Conservation (phyloP, 148 eudicot species). For the Rhododendron mucronatum region DNA sequence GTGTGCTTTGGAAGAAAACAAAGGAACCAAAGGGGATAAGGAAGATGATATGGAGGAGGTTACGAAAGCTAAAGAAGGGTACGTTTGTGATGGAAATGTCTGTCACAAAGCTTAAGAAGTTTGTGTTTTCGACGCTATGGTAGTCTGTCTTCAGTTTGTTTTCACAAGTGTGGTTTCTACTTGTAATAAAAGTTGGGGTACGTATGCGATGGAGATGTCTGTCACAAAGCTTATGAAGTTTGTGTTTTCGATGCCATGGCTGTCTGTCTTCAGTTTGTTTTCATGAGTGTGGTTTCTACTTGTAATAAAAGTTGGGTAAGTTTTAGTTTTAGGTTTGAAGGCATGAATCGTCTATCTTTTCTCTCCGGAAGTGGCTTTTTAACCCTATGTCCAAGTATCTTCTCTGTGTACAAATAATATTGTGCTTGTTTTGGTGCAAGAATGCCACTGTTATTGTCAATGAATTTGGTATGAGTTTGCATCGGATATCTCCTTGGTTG, state of each 20-base stretch:
- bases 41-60: constrained; percentile 17
- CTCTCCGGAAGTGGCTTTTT: background rate
- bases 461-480: background rate
- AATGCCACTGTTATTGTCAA: background rate
- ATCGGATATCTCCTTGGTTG: background rate
- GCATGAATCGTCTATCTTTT: background rate
- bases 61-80: constrained; percentile 29
- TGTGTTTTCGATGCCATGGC: background rate
- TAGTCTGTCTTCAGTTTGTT: background rate
- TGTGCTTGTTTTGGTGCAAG: background rate
- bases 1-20: constrained; percentile 1
- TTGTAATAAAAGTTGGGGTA: constrained; percentile 12
- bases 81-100: constrained; percentile 59
- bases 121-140: background rate
- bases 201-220: constrained; percentile 58
- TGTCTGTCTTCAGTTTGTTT: background rate
- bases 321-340: background rate
- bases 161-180: background rate
- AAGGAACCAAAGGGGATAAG: constrained; percentile 12
- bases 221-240: constrained; percentile 24
- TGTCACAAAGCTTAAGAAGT: constrained; percentile 30
- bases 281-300: background rate
- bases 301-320: background rate
- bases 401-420: background rate
- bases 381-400: background rate